Evolutionary conservation across 2,329 filamentous ascomycete genomes (phyloP), one percentile per base, ranked within the genome.

Genomic region (Byssochlamys sp.): DNA sequence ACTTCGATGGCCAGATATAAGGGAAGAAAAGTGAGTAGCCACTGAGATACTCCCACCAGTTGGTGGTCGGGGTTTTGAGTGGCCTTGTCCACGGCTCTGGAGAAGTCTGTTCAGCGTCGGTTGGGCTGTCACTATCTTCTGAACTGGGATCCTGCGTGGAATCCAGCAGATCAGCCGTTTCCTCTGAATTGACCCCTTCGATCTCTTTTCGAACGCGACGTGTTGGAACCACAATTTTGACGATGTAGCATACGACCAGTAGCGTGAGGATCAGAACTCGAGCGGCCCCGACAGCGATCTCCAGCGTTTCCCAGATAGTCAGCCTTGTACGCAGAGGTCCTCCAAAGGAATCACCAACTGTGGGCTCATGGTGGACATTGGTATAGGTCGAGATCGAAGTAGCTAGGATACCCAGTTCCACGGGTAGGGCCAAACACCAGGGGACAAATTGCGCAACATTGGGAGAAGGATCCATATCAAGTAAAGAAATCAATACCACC

Each of bases 1-100:
- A 86, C 68, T 92, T 92, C 66, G 86, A 88, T 0, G 94, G 94
- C 94, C 94, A 99, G 59, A 97, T 83, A 69, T 97, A 99, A 0
- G 91, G 92, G 70, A 97, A 95, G 75, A 99, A 96, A 55, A 96
- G 80, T 10, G 87, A 89, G 73, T 97, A 99, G 52, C 92, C 91
- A 62, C 87, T 86, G 60, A 96, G 78, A 71, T 99, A 99, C 69
- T 97, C 91, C 85, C 89, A 95, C 94, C 94, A 99, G 55, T 86
- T 94, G 63, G 89, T 90, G 64, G 89, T 88, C 2, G 90, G 91
- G 6, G 90, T 83, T 62, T 90, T 92, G 45, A 88, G 87, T 1
- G 91, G 91, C 64, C 92, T 87, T 71, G 95, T 95, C 79, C 95
- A 97, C 5, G 89, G 90, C 9, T 90, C 86, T 60, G 79, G 73